These are phyloP conservation scores for apple (Malus domestica) DNA, from an alignment of 306 rosid genomes.

Conservation along the genomic window DNA sequence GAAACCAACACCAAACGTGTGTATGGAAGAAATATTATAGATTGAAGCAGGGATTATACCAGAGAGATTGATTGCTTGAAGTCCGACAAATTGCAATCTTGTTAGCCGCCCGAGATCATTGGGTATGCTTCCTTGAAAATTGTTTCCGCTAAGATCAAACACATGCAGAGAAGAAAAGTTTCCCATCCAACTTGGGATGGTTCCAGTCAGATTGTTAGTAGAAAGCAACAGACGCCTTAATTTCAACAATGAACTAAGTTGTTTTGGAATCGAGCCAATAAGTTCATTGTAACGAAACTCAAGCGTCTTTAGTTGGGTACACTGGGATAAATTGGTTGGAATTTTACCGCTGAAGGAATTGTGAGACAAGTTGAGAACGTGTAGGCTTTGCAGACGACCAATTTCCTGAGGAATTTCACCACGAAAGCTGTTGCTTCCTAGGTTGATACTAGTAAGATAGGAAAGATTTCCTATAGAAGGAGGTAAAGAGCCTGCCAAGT, in stretches of 20 bases:
- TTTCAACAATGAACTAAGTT: not conserved
- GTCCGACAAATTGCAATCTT: not conserved
- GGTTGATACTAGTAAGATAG: not conserved
- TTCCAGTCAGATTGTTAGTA: not conserved
- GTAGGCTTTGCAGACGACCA: not conserved
- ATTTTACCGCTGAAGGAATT: not conserved
- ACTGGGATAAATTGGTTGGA: not conserved
- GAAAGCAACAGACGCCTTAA: rapidly evolving
- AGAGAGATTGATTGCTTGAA: not conserved
- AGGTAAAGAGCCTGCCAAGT: too few species aligned
- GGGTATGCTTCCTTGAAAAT: not conserved
- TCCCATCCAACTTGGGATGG: not conserved
- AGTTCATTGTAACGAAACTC: not conserved
- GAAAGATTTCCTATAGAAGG: too few species aligned
- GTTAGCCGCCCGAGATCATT: not conserved
- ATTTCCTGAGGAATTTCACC: not conserved
- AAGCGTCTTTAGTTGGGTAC: not conserved
- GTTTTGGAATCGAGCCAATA: not conserved
- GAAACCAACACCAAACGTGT: rapidly evolving
- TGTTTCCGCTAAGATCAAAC: not conserved
- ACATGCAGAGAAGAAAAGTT: not conserved
- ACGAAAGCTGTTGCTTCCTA: not conserved
- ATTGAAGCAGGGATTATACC: not conserved
- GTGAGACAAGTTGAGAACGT: not conserved
- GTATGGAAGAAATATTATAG: not conserved